These are phyloP conservation scores for Botryotinia convoluta DNA, from an alignment of 2,329 filamentous ascomycete species.

Conservation along the genomic window DNA sequence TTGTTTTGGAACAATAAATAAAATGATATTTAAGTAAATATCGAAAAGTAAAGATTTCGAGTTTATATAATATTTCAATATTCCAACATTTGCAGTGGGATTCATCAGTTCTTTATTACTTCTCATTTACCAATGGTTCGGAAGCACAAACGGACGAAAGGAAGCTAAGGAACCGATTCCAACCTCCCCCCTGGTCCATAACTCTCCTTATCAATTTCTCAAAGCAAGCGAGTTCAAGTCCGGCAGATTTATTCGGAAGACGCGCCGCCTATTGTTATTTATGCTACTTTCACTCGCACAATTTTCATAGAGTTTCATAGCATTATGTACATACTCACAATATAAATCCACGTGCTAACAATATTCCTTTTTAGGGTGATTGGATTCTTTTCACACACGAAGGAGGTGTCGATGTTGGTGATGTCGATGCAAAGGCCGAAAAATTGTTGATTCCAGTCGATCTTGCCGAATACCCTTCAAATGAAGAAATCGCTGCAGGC, in stretches of 20 bases:
- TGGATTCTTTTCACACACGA: slow-evolving; percentile 99
- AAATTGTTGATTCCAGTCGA: slow-evolving; percentile 98
- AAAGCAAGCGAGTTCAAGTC: slow-evolving; percentile 27
- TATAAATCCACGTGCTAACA: slow-evolving; percentile 28
- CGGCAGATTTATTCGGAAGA: slow-evolving; percentile 27
- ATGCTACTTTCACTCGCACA: slow-evolving; percentile 18
- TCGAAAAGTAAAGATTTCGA: slow-evolving; percentile 32
- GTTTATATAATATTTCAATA: background rate
- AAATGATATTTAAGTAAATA: slow-evolving; percentile 38
- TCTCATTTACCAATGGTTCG: slow-evolving; percentile 16
- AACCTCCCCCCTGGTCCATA: slow-evolving; percentile 26
- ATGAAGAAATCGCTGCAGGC: slow-evolving; percentile 81
- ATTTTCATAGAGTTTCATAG: slow-evolving; percentile 23
- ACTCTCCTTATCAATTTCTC: slow-evolving; percentile 22
- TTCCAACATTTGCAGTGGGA: slow-evolving; percentile 28
- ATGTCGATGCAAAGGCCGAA: slow-evolving; percentile 98
- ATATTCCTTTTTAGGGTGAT: slow-evolving; percentile 66
- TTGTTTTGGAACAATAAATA: background rate
- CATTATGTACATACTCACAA: slow-evolving; percentile 3
- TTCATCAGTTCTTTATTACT: slow-evolving; percentile 28
- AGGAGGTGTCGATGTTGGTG: slow-evolving; percentile 98
- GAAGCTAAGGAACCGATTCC: slow-evolving; percentile 32
- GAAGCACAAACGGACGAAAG: slow-evolving; percentile 34
- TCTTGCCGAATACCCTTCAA: slow-evolving; percentile 90
- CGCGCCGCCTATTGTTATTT: slow-evolving; percentile 8